Evolutionary conservation across 371 early-diverging fungal genomes (phyloP).

Genomic region (Haplosporangium sp.): DNA sequence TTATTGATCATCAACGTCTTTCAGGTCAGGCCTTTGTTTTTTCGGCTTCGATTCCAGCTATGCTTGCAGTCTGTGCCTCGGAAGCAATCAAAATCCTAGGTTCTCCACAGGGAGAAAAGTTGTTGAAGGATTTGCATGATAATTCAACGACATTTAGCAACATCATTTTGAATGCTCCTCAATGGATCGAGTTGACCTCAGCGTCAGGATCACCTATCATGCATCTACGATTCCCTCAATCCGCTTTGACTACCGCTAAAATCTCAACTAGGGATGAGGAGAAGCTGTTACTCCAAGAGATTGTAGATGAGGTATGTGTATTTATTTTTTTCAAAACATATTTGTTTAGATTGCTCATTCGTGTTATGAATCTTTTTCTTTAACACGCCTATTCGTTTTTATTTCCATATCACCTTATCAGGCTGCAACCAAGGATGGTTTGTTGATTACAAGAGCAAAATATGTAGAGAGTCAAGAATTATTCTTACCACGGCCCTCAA

Average conservation of each 20-base stretch:
- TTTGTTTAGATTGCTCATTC: no score
- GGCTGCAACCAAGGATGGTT: constrained; percentile 75
- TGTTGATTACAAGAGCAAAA: constrained; percentile 87
- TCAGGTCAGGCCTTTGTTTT: constrained; percentile 96
- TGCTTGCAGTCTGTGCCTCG: constrained; percentile 90
- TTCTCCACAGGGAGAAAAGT: constrained; percentile 53
- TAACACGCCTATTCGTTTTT: neutral
- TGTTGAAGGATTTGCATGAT: constrained; percentile 35
- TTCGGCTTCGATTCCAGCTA: constrained; percentile 98
- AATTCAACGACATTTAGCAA: constrained; percentile 47
- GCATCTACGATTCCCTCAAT: constrained; percentile 70
- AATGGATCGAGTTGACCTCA: constrained; percentile 52
- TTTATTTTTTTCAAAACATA: neutral
- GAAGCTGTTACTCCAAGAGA: constrained; percentile 78
- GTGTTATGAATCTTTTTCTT: neutral
- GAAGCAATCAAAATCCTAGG: constrained; percentile 84
- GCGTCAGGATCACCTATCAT: constrained; percentile 73
- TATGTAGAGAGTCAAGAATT: constrained; percentile 90
- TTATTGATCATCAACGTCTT: constrained; percentile 96
- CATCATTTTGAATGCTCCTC: constrained; percentile 17
- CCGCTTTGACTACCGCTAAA: constrained; percentile 53
- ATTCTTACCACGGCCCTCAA: constrained; percentile 77
- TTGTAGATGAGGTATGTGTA: constrained; percentile 77
- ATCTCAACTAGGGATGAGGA: constrained; percentile 67
- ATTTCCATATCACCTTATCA: constrained; percentile 5